A percentile compares a stretch with the other conserved stretches of the same genome.
Evolutionary conservation across 345 rosid genomes (phyloP).

Genomic region (Eucalyptus marginata): DNA sequence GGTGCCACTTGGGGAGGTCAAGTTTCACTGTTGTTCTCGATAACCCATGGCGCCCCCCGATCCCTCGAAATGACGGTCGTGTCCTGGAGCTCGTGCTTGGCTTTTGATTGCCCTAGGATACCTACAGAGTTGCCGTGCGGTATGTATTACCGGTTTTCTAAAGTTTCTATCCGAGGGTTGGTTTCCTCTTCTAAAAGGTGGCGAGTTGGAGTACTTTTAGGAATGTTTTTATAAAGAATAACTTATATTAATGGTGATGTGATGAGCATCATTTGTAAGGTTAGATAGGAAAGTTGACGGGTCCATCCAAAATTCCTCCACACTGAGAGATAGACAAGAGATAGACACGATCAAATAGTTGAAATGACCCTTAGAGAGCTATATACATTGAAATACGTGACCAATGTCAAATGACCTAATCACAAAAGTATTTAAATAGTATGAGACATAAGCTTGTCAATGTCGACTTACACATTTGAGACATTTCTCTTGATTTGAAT

Average conservation of each 20-base stretch:
- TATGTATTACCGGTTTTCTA: background rate
- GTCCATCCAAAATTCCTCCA: background rate
- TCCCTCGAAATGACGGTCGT: background rate
- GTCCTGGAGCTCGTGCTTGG: background rate
- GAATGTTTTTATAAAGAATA: background rate
- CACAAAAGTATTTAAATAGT: accelerated
- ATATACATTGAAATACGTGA: background rate
- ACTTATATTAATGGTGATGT: background rate
- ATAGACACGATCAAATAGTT: background rate
- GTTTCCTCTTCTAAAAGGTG: background rate
- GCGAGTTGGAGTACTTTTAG: background rate
- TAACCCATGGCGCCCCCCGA: background rate
- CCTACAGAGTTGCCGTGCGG: background rate
- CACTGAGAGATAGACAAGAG: too few species aligned
- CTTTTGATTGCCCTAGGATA: background rate
- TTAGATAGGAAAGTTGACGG: background rate
- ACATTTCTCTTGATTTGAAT: background rate
- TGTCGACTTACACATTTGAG: background rate
- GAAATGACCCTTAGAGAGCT: background rate
- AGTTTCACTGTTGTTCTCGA: background rate
- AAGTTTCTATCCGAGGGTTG: background rate
- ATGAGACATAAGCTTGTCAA: background rate
- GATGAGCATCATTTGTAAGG: background rate
- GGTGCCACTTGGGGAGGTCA: background rate
- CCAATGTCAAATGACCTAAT: background rate